A percentile compares a stretch with the other conserved stretches of the same genome.
Evolutionary conservation across 176 grass and related monocot genomes (phyloP).

Genomic region (Oryza brachyantha): DNA sequence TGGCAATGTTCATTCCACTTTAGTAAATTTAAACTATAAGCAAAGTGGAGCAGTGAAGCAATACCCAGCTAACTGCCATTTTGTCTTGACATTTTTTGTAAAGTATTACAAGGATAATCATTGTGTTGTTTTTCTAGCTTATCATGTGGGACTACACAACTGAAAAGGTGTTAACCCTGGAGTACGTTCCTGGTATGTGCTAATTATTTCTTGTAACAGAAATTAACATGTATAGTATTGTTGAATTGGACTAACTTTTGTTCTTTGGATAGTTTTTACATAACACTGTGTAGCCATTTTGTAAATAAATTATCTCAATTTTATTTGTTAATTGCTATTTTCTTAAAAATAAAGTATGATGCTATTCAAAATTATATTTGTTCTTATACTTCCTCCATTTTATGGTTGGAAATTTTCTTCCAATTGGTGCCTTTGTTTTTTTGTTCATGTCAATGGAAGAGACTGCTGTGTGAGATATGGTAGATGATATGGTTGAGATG

Average conservation of each 20-base stretch:
- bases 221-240: not conserved
- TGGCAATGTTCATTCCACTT: not conserved
- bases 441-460: too few species aligned
- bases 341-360: not conserved
- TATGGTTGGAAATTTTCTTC: too few species aligned
- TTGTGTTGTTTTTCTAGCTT: slow-evolving; percentile 58
- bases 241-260: not conserved
- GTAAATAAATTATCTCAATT: not conserved
- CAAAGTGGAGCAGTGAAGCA: slow-evolving; percentile 26
- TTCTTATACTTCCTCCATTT: not conserved
- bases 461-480: too few species aligned
- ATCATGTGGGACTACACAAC: slow-evolving; percentile 93
- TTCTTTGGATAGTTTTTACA: not conserved
- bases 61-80: not conserved
- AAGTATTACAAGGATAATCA: slow-evolving; percentile 30
- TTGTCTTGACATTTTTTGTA: slow-evolving; percentile 2
- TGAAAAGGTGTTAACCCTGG: slow-evolving; percentile 84
- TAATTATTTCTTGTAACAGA: slow-evolving; percentile 22
- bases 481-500: too few species aligned
- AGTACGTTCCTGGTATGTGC: slow-evolving; percentile 82
- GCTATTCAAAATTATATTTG: not conserved
- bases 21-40: slow-evolving; percentile 10
- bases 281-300: slow-evolving; percentile 10
- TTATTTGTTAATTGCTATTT: not conserved
- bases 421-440: too few species aligned